Evolutionary conservation across 1,284 basidiomycete genomes (phyloP).

Genomic region (Gymnopus androsaceus): DNA sequence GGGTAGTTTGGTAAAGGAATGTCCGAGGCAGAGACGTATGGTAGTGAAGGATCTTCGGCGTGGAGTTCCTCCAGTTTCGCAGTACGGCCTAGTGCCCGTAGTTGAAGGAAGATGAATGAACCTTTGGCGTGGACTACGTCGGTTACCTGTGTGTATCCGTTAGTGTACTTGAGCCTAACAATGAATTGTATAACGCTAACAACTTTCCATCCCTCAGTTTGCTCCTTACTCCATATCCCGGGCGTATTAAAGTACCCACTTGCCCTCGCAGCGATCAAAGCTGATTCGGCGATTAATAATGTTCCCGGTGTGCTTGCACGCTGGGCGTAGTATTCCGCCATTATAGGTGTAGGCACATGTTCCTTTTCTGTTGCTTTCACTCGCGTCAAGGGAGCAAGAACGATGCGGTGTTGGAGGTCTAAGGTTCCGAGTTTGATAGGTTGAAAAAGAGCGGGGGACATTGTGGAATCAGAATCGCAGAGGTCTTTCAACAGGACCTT

Average conservation of each 20-base stretch:
- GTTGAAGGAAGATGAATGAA: constrained; percentile 26
- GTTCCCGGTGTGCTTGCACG: constrained; percentile 45
- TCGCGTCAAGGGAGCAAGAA: constrained; percentile 29
- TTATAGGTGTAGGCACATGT: constrained; percentile 34
- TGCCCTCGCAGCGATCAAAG: constrained; percentile 40
- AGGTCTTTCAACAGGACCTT: too few species aligned
- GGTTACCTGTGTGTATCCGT: not conserved
- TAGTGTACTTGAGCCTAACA: not conserved
- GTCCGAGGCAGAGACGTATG: constrained; percentile 41
- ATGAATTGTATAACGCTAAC: too few species aligned
- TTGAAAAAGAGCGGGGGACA: constrained; percentile 26
- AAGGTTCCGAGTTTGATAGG: constrained; percentile 25
- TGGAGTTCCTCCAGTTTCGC: constrained; percentile 16
- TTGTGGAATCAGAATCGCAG: too few species aligned
- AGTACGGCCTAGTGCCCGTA: constrained; percentile 24
- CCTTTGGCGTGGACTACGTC: constrained; percentile 28
- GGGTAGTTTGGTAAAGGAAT: constrained; percentile 35
- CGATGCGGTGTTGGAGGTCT: constrained; percentile 27
- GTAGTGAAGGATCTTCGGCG: constrained; percentile 16
- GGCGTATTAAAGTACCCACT: constrained; percentile 41
- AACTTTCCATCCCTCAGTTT: constrained; percentile 49
- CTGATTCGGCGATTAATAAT: constrained; percentile 51
- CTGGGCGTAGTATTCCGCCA: constrained; percentile 49
- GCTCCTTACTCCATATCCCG: constrained; percentile 46
- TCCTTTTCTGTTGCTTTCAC: constrained; percentile 13